Evolutionary conservation across 2,329 filamentous ascomycete species (phyloP).

Genomic region (Trichoderma arundinaceum): DNA sequence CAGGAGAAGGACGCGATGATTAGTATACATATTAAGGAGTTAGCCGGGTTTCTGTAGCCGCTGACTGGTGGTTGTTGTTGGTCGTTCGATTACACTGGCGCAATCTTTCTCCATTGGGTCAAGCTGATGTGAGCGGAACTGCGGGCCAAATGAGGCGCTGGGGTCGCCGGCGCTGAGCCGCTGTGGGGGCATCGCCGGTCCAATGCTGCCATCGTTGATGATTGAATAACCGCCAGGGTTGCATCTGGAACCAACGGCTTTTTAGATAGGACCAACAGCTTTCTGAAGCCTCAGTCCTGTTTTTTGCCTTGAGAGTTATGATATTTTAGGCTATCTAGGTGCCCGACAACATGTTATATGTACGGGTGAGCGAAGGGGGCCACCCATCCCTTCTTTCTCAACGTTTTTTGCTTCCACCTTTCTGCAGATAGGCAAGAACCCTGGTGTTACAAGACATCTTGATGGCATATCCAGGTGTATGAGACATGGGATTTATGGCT

Average conservation of each 20-base stretch:
- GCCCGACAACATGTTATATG: conserved; percentile 1
- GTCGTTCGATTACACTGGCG: neutral
- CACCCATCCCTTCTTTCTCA: neutral
- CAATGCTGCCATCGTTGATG: neutral
- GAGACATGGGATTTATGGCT: neutral
- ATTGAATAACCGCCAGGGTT: conserved; percentile 1
- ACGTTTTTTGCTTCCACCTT: neutral
- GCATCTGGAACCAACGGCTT: conserved; percentile 12
- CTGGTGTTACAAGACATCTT: neutral
- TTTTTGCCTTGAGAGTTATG: neutral
- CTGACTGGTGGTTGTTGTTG: neutral
- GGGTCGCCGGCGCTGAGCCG: neutral
- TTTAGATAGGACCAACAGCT: neutral
- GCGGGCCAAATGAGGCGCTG: neutral
- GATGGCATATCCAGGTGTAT: neutral
- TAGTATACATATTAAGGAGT: neutral
- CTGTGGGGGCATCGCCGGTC: neutral
- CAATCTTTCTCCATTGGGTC: neutral
- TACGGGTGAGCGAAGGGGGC: neutral
- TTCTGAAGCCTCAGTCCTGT: neutral
- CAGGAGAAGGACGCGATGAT: neutral
- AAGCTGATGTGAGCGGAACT: neutral
- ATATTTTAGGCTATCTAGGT: neutral
- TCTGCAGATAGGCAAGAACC: neutral
- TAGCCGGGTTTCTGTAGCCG: neutral